Evolutionary conservation across 164 flowering plant genomes (phyloP), one percentile per base, ranked within the genome.

Genomic region (Hamamelis virginiana): DNA sequence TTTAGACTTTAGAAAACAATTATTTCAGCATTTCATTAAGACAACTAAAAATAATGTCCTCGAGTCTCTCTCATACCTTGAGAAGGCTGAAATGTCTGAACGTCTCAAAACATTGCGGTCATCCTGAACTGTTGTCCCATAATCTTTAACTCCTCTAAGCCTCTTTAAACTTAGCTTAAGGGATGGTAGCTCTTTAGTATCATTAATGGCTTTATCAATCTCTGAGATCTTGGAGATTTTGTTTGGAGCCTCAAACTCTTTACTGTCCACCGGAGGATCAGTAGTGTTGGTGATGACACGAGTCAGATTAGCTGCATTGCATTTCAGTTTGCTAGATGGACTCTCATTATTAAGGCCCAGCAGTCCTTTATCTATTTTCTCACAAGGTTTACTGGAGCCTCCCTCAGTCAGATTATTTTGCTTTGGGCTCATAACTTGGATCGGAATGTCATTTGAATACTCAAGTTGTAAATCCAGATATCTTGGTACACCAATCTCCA

Each of bases 11-110:
- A 18, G n/a, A 51, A 4, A 5, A 51, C 41, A 28, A 28, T 21
- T 13, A 55, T 10, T n/a, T 11, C 26, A 55, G 26, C 26, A 23
- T 14, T 58, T 0, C 16, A 25, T 14, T 16, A 23, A 8, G 61
- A 26, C 28, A 25, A 27, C 11, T 11, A 41, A 55, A 50, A 25
- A 0, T 57, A 3, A 19, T 14, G 15, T 23, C n/a, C 52, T 55
- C 9, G 43, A 23, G 19, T 27, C 8, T 25, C 23, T 59, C 1
- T 19, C 41, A 28, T 76, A 79, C 82, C 79, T 80, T 65, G 83
- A 80, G 62, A 80, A 80, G 61, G 97, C 92, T 72, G 92, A 91
- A 44, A 73, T 75, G 59, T 83, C 88, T 14, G 94, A 89, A 75
- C 69, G 92, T 72, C 87, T 80, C 75, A 87, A 74, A 60, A 84